A percentile compares a stretch with the other conserved stretches of the same genome.
Conservation (phyloP, 352 stramenopile genomes). For the Phytophthora agathidicida region DNA sequence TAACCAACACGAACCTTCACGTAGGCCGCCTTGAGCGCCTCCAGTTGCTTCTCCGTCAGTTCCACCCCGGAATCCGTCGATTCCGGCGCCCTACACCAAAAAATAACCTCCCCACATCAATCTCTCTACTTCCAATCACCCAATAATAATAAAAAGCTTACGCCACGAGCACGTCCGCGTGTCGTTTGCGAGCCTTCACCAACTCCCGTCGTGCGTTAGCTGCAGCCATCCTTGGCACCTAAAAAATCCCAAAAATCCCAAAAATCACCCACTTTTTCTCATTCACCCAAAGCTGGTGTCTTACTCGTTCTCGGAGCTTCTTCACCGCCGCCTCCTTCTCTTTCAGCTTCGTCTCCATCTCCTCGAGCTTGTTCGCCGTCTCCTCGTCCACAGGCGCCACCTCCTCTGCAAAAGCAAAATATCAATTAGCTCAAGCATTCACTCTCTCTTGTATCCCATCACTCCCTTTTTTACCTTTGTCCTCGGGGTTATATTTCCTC, state of each 20-base stretch:
- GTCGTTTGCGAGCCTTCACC: slow-evolving; percentile 59
- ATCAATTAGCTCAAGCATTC: background rate
- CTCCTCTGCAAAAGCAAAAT: slow-evolving; percentile 52
- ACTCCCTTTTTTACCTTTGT: slow-evolving; percentile 45
- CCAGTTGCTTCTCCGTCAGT: slow-evolving; percentile 46
- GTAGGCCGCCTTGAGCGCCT: slow-evolving; percentile 56
- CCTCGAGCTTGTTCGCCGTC: slow-evolving; percentile 43
- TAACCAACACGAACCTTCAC: slow-evolving; percentile 45
- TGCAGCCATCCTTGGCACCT: slow-evolving; percentile 63
- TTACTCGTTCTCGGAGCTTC: slow-evolving; percentile 63
- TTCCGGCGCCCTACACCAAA: slow-evolving; percentile 32
- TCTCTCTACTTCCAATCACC: background rate
- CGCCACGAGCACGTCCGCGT: slow-evolving; percentile 56
- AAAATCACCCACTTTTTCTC: too few species aligned
- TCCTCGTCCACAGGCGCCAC: slow-evolving; percentile 62
- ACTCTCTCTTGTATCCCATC: background rate
- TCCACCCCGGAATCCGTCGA: slow-evolving; percentile 28
- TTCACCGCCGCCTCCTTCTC: slow-evolving; percentile 62
- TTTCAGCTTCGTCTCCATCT: slow-evolving; percentile 56
- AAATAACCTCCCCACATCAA: background rate
- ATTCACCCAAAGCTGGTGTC: background rate
- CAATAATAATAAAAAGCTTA: slow-evolving; percentile 20
- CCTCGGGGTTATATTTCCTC: slow-evolving; percentile 73
- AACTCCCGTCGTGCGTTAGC: slow-evolving; percentile 59
- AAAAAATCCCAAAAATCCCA: too few species aligned